Percentiles rank a stretch among this genome's conserved stretches.
These are phyloP conservation scores for Westerdykella ornata DNA, from an alignment of 2,329 filamentous ascomycete species.

Conservation along the genomic window DNA sequence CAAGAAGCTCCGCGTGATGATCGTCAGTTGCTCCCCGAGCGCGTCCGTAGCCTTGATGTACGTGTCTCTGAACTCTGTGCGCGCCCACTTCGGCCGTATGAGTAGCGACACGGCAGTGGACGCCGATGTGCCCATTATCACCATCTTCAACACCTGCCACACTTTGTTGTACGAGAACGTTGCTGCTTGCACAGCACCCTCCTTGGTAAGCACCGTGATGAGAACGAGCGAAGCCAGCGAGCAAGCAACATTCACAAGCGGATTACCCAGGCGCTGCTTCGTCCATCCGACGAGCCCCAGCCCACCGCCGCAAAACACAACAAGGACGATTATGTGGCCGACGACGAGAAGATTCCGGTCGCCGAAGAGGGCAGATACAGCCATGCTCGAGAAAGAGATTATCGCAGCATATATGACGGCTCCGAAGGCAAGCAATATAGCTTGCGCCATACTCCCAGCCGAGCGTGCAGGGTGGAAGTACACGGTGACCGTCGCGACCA, in stretches of 20 bases:
- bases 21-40: conserved; percentile 71
- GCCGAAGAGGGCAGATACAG: conserved; percentile 72
- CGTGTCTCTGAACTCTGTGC: conserved; percentile 64
- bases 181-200: conserved; percentile 76
- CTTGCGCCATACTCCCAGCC: conserved; percentile 83
- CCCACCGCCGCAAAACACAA: conserved; percentile 79
- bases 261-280: conserved; percentile 71
- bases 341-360: conserved; percentile 59
- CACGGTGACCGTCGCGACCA: conserved; percentile 87
- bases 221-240: conserved; percentile 82
- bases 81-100: conserved; percentile 71
- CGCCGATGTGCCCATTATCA: conserved; percentile 52
- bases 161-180: conserved; percentile 78
- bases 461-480: conserved; percentile 90
- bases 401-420: conserved; percentile 74
- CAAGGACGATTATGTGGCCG: conserved; percentile 70
- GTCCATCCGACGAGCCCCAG: conserved; percentile 84
- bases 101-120: conserved; percentile 52
- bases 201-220: conserved; percentile 85
- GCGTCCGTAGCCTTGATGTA: conserved; percentile 68
- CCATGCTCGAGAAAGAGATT: conserved; percentile 79
- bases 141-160: conserved; percentile 56
- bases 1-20: conserved; percentile 77
- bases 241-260: conserved; percentile 69
- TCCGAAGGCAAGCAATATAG: conserved; percentile 65